Evolutionary conservation across 1,139 yeast genomes (phyloP), one percentile per base, ranked within the genome.

Genomic region (Debaryomyces fabryi): DNA sequence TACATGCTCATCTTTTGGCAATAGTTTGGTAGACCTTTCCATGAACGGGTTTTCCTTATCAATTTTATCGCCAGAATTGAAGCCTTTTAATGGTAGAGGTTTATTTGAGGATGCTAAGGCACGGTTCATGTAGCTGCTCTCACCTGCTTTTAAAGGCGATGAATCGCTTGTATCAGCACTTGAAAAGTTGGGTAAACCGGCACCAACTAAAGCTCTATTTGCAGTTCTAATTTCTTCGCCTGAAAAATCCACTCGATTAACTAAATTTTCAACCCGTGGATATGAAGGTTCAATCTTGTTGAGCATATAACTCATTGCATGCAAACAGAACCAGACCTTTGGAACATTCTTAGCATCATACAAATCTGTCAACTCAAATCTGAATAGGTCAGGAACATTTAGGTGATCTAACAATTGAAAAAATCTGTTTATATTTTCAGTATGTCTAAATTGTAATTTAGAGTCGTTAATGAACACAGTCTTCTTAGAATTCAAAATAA

Each of bases 281-380:
- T 86, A 84, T 20, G 74, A 74, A 63, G 71, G 69, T 72, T 72
- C 71, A 60, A 65, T 60, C 41, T 82, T 81, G 51, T 68, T 62
- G 57, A 85, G 76, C 69, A 83, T 84, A 66, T 81, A 88, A 40
- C 93, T 85, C 58, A 93, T 72, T 1, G 97, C 97, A 69, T 93
- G 97, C 38, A 93, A 72, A 59, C 98, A 91, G 64, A 91, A 92
- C 67, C 95, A 88, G 20, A 95, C 98, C 62, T 90, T 92, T 18
- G 99, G 98, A 20, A 92, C 81, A 60, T 93, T 89, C 59, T 91
- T 92, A 59, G 88, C 88, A 63, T 93, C 98, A 67, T 91, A 95
- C 39, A 93, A 74, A 68, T 93, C 99, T 2, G 96, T 91, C 50
- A 92, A 77, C 63, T 92, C 98, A 63, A 93, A 93, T 42, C 90